Percentiles rank a stretch among this genome's conserved stretches.
phyloP scores from a whole-genome alignment of 169 alveolate genomes.

The Amoebophrya sp. region DNA sequence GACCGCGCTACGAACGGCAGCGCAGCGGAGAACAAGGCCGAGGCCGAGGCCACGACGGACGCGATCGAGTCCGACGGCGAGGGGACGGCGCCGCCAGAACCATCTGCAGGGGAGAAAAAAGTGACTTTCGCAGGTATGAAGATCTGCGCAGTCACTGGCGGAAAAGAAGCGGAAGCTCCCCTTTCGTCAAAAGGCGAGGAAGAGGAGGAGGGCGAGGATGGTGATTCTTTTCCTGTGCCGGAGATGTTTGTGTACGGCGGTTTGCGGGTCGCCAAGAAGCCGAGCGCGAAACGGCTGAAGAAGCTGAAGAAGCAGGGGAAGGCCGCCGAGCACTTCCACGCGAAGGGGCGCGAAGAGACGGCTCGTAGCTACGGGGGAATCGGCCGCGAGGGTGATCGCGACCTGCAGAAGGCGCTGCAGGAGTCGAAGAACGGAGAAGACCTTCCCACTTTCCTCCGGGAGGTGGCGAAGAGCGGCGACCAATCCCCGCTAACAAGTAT shows the following conservation, averaged over 20 bases:
- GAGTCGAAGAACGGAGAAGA: not conserved
- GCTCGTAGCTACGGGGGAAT: not conserved
- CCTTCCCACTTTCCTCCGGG: not conserved
- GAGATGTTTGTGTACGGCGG: too few relatives aligned
- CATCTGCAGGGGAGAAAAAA: too few relatives aligned
- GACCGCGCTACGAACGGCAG: not conserved
- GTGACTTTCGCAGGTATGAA: too few relatives aligned
- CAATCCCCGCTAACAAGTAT: not conserved
- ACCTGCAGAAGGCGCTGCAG: not conserved
- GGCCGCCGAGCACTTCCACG: not conserved
- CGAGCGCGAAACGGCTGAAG: not conserved
- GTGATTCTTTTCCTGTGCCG: too few relatives aligned
- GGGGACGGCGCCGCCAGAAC: too few relatives aligned
- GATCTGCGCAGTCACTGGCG: too few relatives aligned
- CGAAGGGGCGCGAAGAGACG: not conserved
- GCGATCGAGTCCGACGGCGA: too few relatives aligned
- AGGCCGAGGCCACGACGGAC: not conserved
- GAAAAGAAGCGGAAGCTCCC: too few relatives aligned
- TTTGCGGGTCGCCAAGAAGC: too few relatives aligned
- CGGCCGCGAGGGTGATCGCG: not conserved
- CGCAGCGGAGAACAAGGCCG: not conserved
- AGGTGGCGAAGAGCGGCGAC: not conserved
- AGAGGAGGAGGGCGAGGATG: too few relatives aligned
- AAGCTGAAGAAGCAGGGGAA: not conserved
- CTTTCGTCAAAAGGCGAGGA: too few relatives aligned